Percentiles rank a stretch among this genome's conserved stretches.
phyloP scores from a whole-genome alignment of 2,329 filamentous ascomycete species.

The Calonectria naviculata region DNA sequence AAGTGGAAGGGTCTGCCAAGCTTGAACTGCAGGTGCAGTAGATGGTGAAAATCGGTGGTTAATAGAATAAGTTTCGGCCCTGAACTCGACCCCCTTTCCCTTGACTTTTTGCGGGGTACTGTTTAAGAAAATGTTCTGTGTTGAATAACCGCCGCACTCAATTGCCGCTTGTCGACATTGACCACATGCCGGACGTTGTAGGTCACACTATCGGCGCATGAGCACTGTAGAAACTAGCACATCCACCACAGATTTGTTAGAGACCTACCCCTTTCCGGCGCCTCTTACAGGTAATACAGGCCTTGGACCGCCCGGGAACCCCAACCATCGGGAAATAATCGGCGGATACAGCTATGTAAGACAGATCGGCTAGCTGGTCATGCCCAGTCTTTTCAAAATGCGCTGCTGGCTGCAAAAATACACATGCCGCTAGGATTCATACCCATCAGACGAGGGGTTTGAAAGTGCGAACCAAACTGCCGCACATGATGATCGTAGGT shows the following conservation, averaged over 20 bases:
- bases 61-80: neutral
- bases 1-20: neutral
- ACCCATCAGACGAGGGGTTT: neutral
- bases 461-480: neutral
- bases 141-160: neutral
- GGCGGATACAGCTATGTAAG: neutral
- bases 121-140: neutral
- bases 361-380: neutral
- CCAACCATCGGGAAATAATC: conserved; percentile 17
- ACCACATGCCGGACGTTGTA: conserved; percentile 1
- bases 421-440: neutral
- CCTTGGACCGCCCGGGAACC: conserved; percentile 21
- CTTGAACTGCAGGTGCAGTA: neutral
- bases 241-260: neutral
- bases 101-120: neutral
- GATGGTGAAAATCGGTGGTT: neutral
- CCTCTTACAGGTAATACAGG: conserved; percentile 21
- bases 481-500: neutral
- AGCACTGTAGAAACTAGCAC: neutral
- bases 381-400: neutral
- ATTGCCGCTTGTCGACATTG: neutral
- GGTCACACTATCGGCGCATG: neutral
- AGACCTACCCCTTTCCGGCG: conserved; percentile 24
- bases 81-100: neutral
- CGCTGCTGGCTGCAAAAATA: too few species aligned